These are phyloP conservation scores for Saccharomycopsis microspora DNA, from an alignment of 805 yeast species.

Conservation along the genomic window DNA sequence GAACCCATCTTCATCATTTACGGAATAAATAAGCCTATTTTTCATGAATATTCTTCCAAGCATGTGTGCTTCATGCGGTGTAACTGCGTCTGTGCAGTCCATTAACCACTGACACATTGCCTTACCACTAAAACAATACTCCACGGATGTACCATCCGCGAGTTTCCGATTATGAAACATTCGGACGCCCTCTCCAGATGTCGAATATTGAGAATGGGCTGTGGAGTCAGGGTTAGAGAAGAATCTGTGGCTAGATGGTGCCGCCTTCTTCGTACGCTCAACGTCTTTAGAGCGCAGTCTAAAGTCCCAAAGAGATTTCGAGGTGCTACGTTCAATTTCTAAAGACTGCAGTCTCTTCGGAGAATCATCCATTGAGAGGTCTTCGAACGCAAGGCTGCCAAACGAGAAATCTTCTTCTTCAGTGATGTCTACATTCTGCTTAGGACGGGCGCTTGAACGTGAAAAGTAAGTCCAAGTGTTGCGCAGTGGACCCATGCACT, in stretches of 20 bases:
- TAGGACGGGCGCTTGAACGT: conserved; percentile 32
- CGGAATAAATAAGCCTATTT: conserved; percentile 35
- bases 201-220: conserved; percentile 69
- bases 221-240: conserved; percentile 88
- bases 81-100: conserved; percentile 75
- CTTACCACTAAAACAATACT: conserved; percentile 52
- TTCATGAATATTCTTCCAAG: conserved; percentile 40
- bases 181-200: conserved; percentile 53
- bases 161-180: conserved; percentile 35
- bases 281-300: too few species aligned
- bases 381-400: conserved; percentile 18
- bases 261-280: conserved; percentile 17
- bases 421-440: conserved; percentile 26
- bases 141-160: conserved; percentile 14
- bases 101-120: conserved; percentile 77
- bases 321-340: too few species aligned
- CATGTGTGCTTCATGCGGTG: conserved; percentile 38
- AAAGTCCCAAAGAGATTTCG: too few species aligned
- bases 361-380: conserved; percentile 8
- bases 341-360: conserved; percentile 1
- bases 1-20: conserved; percentile 23
- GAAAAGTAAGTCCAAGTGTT: conserved; percentile 51
- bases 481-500: conserved; percentile 54
- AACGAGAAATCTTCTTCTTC: conserved; percentile 18
- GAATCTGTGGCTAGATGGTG: conserved; percentile 66